Percentiles rank a stretch among this genome's conserved stretches.
phyloP scores from a whole-genome alignment of 345 rosid genomes.

The Noccaea caerulescens region DNA sequence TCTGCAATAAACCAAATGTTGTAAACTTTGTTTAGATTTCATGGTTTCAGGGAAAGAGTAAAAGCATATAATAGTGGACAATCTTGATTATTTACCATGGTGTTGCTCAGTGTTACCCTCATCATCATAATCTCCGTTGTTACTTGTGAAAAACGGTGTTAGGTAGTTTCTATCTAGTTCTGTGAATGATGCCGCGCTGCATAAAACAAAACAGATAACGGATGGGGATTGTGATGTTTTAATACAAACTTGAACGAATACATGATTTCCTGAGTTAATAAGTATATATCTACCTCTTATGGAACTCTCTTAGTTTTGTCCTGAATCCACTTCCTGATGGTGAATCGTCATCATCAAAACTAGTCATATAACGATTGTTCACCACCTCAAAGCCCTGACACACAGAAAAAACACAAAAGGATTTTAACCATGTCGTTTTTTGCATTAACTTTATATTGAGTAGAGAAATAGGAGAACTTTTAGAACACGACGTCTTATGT shows the following conservation, averaged over 20 bases:
- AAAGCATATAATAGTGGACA: not conserved
- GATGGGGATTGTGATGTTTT: not conserved
- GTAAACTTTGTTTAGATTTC: not conserved
- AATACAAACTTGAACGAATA: not conserved
- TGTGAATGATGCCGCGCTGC: conserved; percentile 79
- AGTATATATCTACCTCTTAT: conserved; percentile 55
- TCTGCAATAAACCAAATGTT: conserved; percentile 38
- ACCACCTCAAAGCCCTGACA: conserved; percentile 62
- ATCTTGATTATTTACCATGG: conserved; percentile 22
- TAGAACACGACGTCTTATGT: not conserved
- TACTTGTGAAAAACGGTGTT: conserved; percentile 86
- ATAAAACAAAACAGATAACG: conserved; percentile 3
- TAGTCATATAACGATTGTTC: conserved; percentile 61
- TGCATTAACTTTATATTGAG: conserved; percentile 3
- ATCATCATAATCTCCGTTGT: conserved; percentile 70
- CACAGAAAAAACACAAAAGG: not conserved
- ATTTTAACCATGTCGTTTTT: conserved; percentile 5
- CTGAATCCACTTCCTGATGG: conserved; percentile 78
- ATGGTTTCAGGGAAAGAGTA: not conserved
- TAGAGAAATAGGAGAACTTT: not conserved
- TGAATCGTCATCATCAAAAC: conserved; percentile 61
- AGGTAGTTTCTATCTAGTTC: conserved; percentile 81
- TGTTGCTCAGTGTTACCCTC: conserved; percentile 34
- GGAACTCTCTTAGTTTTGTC: conserved; percentile 85
- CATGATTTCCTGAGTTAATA: not conserved